A percentile compares a stretch with the other conserved stretches of the same genome.
Conservation (phyloP, 2,329 filamentous ascomycete species). For the Hirsutella thompsonii region DNA sequence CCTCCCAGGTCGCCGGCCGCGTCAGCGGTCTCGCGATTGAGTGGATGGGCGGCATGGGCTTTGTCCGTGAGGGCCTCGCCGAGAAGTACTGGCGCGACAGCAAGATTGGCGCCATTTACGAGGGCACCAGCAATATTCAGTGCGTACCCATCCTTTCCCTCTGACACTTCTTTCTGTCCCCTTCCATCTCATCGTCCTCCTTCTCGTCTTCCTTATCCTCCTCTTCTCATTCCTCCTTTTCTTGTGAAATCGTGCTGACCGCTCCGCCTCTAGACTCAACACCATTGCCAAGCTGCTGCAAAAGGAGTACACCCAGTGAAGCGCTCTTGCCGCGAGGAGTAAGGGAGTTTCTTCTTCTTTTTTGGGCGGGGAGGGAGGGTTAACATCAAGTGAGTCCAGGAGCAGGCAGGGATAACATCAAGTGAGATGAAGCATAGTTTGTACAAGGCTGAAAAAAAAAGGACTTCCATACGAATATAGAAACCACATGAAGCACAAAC, state of each 20-base stretch:
- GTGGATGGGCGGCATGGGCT: slow-evolving; percentile 99
- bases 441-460: no score
- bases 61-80: slow-evolving; percentile 87
- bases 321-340: no score
- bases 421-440: no score
- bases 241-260: slow-evolving; percentile 1
- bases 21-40: slow-evolving; percentile 82
- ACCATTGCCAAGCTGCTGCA: slow-evolving; percentile 51
- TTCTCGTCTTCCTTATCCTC: no score
- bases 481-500: no score
- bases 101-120: slow-evolving; percentile 98
- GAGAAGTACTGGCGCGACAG: slow-evolving; percentile 97
- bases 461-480: no score
- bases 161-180: neutral
- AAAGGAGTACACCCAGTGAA: slow-evolving; percentile 42
- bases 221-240: no score
- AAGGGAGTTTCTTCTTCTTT: no score
- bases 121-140: slow-evolving; percentile 75
- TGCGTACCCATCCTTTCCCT: slow-evolving; percentile 19
- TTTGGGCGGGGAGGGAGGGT: no score
- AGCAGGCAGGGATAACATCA: no score
- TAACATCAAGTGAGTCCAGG: no score
- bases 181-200: neutral
- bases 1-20: slow-evolving; percentile 80
- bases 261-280: slow-evolving; percentile 32